Conservation (phyloP, 148 eudicot genomes). For the Amaranthus palmeri region DNA sequence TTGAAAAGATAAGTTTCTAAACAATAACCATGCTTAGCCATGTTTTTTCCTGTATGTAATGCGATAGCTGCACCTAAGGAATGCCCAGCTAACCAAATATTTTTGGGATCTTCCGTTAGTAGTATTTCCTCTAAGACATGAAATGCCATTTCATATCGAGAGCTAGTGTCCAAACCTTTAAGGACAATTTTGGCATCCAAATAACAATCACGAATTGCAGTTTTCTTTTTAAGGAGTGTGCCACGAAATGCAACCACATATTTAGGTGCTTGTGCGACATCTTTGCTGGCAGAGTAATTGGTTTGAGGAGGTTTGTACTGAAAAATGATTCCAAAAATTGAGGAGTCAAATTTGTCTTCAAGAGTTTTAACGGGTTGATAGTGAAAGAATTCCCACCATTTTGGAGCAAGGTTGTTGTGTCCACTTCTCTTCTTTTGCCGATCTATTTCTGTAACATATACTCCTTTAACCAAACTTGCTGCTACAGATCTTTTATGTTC, state of each 20-base stretch:
- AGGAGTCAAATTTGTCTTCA: conserved; percentile 42
- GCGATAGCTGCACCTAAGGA: conserved; percentile 75
- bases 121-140: conserved; percentile 21
- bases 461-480: conserved; percentile 73
- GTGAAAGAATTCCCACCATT: conserved; percentile 66
- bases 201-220: conserved; percentile 41
- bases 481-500: conserved; percentile 45
- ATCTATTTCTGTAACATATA: conserved; percentile 61
- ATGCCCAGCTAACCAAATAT: conserved; percentile 68
- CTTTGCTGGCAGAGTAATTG: not conserved
- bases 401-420: conserved; percentile 49
- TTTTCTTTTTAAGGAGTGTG: conserved; percentile 35
- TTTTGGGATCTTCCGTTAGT: conserved; percentile 14
- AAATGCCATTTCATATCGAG: conserved; percentile 35
- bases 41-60: conserved; percentile 45
- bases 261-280: conserved; percentile 32
- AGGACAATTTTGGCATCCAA: conserved; percentile 34
- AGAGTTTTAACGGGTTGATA: conserved; percentile 32
- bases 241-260: conserved; percentile 75
- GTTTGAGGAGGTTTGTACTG: conserved; percentile 27
- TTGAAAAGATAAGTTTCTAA: conserved; percentile 69
- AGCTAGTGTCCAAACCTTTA: conserved; percentile 36
- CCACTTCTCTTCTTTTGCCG: conserved; percentile 43
- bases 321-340: conserved; percentile 60
- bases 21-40: conserved; percentile 37